Conservation (phyloP, 1,139 yeast species). For the Debaryomyces robertsiae region DNA sequence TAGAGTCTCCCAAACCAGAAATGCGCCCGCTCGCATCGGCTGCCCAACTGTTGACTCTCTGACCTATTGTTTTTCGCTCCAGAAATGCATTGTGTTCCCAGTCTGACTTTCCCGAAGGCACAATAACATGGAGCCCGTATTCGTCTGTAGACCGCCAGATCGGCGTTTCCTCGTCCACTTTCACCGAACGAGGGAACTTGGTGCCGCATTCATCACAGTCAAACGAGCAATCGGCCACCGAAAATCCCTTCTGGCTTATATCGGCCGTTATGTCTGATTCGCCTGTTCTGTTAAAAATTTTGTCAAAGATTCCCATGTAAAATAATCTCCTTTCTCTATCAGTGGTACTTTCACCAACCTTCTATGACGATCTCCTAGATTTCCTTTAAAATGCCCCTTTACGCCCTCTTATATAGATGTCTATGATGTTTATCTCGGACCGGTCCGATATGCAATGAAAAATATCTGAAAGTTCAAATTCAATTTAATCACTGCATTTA, state of each 20-base stretch:
- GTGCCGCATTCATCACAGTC: constrained; percentile 54
- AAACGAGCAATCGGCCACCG: constrained; percentile 44
- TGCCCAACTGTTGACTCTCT: constrained; percentile 54
- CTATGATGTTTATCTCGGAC: neutral
- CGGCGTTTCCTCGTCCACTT: constrained; percentile 50
- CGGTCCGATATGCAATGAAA: constrained; percentile 3
- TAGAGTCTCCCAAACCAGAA: constrained; percentile 18
- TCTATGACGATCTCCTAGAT: no score
- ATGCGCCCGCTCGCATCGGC: constrained; percentile 14
- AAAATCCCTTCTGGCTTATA: constrained; percentile 41
- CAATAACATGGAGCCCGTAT: constrained; percentile 68
- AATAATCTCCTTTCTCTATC: neutral
- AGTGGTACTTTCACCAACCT: no score
- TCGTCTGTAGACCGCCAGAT: constrained; percentile 75
- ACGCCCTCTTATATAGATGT: neutral
- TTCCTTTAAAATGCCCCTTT: no score
- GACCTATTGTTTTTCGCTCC: constrained; percentile 52
- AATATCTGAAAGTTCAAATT: neutral
- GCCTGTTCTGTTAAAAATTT: constrained; percentile 2
- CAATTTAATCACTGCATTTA: constrained; percentile 2
- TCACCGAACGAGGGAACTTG: constrained; percentile 59
- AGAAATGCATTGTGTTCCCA: constrained; percentile 81
- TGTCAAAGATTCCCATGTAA: constrained; percentile 8
- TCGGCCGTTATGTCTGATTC: constrained; percentile 18
- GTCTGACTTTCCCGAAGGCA: constrained; percentile 82